phyloP scores from a whole-genome alignment of 108 stramenopile species.

The Discostella pseudostelligera region DNA sequence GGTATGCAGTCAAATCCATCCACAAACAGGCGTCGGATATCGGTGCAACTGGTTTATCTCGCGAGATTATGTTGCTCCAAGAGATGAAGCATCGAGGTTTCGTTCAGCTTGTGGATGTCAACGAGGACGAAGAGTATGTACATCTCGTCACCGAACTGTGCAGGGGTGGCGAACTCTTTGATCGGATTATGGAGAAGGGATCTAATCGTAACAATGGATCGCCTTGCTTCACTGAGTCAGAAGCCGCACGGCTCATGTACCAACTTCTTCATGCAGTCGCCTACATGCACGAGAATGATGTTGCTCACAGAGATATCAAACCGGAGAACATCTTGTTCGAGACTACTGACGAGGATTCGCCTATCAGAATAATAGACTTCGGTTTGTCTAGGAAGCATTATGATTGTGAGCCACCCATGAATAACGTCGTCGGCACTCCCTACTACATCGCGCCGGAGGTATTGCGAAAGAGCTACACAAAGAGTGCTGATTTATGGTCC shows the following conservation, averaged over 20 bases:
- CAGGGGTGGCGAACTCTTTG: conserved; percentile 91
- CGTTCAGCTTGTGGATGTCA: conserved; percentile 87
- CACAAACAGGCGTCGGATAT: conserved; percentile 16
- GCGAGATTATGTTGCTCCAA: conserved; percentile 62
- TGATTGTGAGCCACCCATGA: conserved; percentile 33
- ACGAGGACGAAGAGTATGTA: conserved; percentile 78
- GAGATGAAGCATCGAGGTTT: conserved; percentile 69
- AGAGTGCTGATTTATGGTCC: conserved; percentile 71
- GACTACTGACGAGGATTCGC: conserved; percentile 32
- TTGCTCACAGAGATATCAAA: conserved; percentile 77
- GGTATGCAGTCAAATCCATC: conserved; percentile 25
- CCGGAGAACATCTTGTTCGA: conserved; percentile 82
- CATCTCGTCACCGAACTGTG: conserved; percentile 91
- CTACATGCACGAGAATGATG: conserved; percentile 65
- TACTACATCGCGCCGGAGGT: conserved; percentile 69
- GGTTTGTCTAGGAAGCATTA: conserved; percentile 50
- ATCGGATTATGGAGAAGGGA: conserved; percentile 85
- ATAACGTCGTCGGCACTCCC: conserved; percentile 51
- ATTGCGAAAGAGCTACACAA: conserved; percentile 46
- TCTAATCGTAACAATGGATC: conserved; percentile 2
- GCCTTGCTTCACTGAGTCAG: conserved; percentile 49
- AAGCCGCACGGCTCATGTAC: conserved; percentile 48
- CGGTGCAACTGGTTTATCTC: background rate
- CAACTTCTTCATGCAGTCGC: conserved; percentile 63
- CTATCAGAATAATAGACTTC: conserved; percentile 77